Percentiles rank a stretch among this genome's conserved stretches.
Conservation (phyloP, 768 basidiomycete species). For the Boletus speciosus region DNA sequence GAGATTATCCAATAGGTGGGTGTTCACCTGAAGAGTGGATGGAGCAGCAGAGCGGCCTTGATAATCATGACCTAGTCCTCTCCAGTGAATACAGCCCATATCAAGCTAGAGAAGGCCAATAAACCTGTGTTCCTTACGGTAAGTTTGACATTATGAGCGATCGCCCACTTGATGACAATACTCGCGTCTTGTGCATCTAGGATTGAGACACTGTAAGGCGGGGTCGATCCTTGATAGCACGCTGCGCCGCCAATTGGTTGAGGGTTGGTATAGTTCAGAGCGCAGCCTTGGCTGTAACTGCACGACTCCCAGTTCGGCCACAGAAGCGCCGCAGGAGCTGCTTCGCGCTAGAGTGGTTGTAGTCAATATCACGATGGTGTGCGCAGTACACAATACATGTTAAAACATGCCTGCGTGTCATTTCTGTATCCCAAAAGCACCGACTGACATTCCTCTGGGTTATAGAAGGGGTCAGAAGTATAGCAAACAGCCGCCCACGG, state of each 20-base stretch:
- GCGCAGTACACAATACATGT: not conserved
- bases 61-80: slow-evolving; percentile 18
- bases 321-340: slow-evolving; percentile 14
- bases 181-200: slow-evolving; percentile 20
- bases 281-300: slow-evolving; percentile 14
- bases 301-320: slow-evolving; percentile 26
- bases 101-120: not conserved
- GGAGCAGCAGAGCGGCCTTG: slow-evolving; percentile 24
- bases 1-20: slow-evolving; percentile 14
- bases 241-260: slow-evolving; percentile 6
- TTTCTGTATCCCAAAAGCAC: slow-evolving; percentile 15
- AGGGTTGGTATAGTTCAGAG: slow-evolving; percentile 18
- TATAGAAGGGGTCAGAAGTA: slow-evolving; percentile 17
- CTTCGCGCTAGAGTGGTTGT: slow-evolving; percentile 15
- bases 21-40: slow-evolving; percentile 23
- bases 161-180: slow-evolving; percentile 18
- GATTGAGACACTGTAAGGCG: slow-evolving; percentile 20
- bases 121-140: slow-evolving; percentile 24
- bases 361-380: not conserved
- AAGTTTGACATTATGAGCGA: slow-evolving; percentile 16
- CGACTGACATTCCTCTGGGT: slow-evolving; percentile 11
- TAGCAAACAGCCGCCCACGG: slow-evolving; percentile 25
- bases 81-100: not conserved
- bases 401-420: slow-evolving; percentile 12
- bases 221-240: slow-evolving; percentile 21